Evolutionary conservation across 441 rosid genomes (phyloP).

Genomic region (Flueggea neowawraea): DNA sequence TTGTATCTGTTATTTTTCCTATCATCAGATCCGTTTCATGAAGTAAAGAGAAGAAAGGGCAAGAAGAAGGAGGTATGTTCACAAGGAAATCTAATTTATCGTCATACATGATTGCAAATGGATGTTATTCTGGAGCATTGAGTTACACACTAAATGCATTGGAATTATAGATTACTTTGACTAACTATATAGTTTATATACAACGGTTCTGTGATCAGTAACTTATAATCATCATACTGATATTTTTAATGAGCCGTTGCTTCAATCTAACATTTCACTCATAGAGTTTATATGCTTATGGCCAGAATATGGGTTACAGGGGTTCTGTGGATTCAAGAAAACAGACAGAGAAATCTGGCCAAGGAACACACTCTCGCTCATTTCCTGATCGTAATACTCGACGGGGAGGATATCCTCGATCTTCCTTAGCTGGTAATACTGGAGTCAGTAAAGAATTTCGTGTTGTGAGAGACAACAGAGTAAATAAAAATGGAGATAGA

Average conservation of each 20-base stretch:
- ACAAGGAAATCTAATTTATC: too few species aligned
- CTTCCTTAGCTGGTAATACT: constrained; percentile 47
- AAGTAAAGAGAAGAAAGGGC: constrained; percentile 76
- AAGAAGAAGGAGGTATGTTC: constrained; percentile 83
- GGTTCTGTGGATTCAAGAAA: constrained; percentile 38
- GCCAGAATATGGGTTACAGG: constrained; percentile 45
- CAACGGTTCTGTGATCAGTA: too few species aligned
- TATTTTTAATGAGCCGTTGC: constrained; percentile 3
- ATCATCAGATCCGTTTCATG: constrained; percentile 77
- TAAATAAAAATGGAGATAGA: constrained; percentile 34
- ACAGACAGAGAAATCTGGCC: constrained; percentile 40
- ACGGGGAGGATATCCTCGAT: constrained; percentile 49
- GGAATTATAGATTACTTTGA: not conserved
- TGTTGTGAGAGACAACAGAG: constrained; percentile 79
- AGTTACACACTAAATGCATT: too few species aligned
- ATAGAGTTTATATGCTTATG: constrained; percentile 23
- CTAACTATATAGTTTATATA: not conserved
- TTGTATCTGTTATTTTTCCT: constrained; percentile 12
- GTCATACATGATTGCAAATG: too few species aligned
- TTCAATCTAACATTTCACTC: constrained; percentile 18
- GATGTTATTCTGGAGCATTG: not conserved
- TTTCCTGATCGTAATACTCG: constrained; percentile 40
- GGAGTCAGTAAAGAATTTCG: constrained; percentile 73
- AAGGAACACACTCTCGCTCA: constrained; percentile 29
- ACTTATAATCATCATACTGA: not conserved